These are phyloP conservation scores for Metahyphopichia silvanorum DNA, from an alignment of 805 yeast genomes.

Conservation along the genomic window DNA sequence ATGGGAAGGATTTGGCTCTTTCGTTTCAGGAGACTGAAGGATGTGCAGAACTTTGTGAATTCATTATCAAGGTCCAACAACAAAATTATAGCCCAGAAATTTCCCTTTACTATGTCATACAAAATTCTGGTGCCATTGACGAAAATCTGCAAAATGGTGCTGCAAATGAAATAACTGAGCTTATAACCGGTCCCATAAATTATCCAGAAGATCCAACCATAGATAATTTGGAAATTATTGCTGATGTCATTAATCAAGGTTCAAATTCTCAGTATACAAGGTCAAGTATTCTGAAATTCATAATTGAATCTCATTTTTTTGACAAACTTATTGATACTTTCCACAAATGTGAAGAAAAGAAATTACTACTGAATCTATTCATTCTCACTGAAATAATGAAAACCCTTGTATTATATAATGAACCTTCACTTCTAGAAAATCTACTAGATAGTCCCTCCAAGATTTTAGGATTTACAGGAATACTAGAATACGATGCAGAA, in stretches of 20 bases:
- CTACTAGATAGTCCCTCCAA: slow-evolving; percentile 29
- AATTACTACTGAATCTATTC: slow-evolving; percentile 56
- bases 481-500: slow-evolving; percentile 85
- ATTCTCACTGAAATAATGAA: slow-evolving; percentile 71
- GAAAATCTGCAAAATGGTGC: slow-evolving; percentile 16
- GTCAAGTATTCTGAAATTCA: slow-evolving; percentile 53
- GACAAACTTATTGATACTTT: slow-evolving; percentile 51
- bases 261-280: slow-evolving; percentile 62
- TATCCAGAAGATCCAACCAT: slow-evolving; percentile 58
- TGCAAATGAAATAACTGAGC: slow-evolving; percentile 59
- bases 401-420: slow-evolving; percentile 68
- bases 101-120: slow-evolving; percentile 63
- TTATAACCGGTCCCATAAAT: slow-evolving; percentile 75
- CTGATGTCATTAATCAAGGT: slow-evolving; percentile 57
- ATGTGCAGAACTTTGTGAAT: slow-evolving; percentile 79
- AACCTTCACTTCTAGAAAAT: slow-evolving; percentile 36
- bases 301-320: slow-evolving; percentile 55
- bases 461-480: slow-evolving; percentile 61
- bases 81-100: slow-evolving; percentile 56
- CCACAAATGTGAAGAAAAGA: slow-evolving; percentile 50
- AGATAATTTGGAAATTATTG: slow-evolving; percentile 50
- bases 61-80: slow-evolving; percentile 66
- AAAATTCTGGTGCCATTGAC: slow-evolving; percentile 40
- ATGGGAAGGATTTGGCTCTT: slow-evolving; percentile 74
- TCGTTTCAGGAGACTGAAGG: slow-evolving; percentile 92